These are phyloP conservation scores for Phylloporus arenicola DNA, from an alignment of 768 basidiomycete species.

Conservation along the genomic window DNA sequence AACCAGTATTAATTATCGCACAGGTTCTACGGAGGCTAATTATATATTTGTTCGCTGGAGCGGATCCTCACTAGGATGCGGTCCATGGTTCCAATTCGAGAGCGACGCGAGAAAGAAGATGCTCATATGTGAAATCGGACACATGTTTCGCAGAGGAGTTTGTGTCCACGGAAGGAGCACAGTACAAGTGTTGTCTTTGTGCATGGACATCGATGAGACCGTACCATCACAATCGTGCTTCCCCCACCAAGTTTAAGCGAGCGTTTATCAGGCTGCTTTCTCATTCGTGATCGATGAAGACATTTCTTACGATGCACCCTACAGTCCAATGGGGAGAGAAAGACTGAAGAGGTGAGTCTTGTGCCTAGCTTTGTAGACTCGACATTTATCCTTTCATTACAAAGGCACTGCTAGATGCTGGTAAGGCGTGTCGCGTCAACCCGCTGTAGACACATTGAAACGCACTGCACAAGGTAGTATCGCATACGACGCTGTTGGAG, in stretches of 20 bases:
- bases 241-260: constrained; percentile 8
- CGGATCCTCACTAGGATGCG: background rate
- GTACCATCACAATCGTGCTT: background rate
- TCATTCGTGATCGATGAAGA: background rate
- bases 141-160: background rate
- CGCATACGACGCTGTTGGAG: too few species aligned
- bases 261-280: constrained; percentile 62
- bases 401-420: too few species aligned
- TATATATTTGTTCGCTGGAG: constrained; percentile 43
- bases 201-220: background rate
- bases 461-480: too few species aligned
- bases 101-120: background rate
- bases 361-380: background rate
- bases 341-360: constrained; percentile 55
- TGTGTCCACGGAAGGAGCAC: background rate
- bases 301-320: background rate
- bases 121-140: too few species aligned
- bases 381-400: background rate
- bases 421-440: too few species aligned
- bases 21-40: constrained; percentile 52
- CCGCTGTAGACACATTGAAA: too few species aligned
- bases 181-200: background rate
- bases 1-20: background rate
- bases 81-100: background rate
- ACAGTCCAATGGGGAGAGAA: constrained; percentile 61